Base-by-base conservation (phyloP, 108 stramenopile genomes). In the Schizochytrium sp. region DNA sequence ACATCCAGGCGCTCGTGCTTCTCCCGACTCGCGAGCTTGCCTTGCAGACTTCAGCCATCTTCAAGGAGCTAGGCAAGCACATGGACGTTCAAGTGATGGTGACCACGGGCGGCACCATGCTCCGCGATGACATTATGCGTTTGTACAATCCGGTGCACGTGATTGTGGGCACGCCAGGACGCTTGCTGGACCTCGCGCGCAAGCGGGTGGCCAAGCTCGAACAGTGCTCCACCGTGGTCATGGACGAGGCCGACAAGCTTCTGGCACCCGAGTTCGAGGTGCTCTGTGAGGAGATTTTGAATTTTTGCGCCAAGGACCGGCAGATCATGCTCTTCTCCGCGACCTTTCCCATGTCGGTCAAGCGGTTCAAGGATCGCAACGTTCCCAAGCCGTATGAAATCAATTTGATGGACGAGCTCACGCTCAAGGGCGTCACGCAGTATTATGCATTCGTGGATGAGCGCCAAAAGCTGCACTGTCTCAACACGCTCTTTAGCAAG, bases 321-420 rank as follows among this genome's bases (percentile, higher is more conserved):
- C 99, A 99, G 91, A 98, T 99, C 88, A 97, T 98, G 90, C 95
- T 99, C 34, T 98, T 99, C 93, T 96, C 96, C 88, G 99, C 99
- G 6, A 99, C 99, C 2, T 99, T 99, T 91, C 98, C 98, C 5
- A 97, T 98, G 23, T 97, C 97, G 55, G 98, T 99, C 47, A 97
- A 97, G 93, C 92, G 91, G 59, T 99, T 99, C 92, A 97, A 97
- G 93, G 94, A 97, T 87, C 94, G 90, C 88, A 96, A 96, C 89
- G 96, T 98, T 58, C 96, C 96, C 25, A 96, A 96, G 69, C 95
- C 97, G 19, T 97, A 97, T 91, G 72, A 91, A 91, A 98, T 99
- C 93, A 98, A 99, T 90, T 95, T 99, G 41, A 99, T 98, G 98
- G 99, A 99, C 72, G 99, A 99, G 92, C 97, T 99, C 72, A 99